These are phyloP conservation scores for Saturnispora saitoi DNA, from an alignment of 805 yeast genomes.

Conservation along the genomic window DNA sequence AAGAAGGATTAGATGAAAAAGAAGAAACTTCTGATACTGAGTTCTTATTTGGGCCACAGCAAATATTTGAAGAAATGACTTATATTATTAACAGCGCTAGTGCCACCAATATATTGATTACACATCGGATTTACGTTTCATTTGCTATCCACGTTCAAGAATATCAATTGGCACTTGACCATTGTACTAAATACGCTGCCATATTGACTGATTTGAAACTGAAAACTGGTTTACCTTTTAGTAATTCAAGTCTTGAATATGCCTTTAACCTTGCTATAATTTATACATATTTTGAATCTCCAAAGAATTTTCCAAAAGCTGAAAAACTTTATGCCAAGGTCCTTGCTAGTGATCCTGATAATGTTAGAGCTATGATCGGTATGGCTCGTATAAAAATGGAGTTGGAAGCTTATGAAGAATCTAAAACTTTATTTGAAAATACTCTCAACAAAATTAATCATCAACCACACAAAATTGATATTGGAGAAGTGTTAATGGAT, in stretches of 20 bases:
- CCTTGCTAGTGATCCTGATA: conserved; percentile 31
- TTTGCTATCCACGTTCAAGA: conserved; percentile 54
- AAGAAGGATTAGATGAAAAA: conserved; percentile 15
- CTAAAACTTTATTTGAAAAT: conserved; percentile 40
- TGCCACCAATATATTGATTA: conserved; percentile 40
- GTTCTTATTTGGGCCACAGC: conserved; percentile 10
- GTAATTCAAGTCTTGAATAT: conserved; percentile 48
- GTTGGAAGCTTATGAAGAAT: conserved; percentile 46
- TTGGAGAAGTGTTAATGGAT: conserved; percentile 30
- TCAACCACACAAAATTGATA: conserved; percentile 27
- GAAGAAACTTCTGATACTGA: conserved; percentile 2
- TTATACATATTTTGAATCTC: conserved; percentile 82
- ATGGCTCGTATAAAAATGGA: conserved; percentile 72
- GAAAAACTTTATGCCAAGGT: conserved; percentile 59
- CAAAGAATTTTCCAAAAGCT: conserved; percentile 76
- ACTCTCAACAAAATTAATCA: conserved; percentile 35
- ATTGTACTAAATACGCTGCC: conserved; percentile 52
- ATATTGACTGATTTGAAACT: conserved; percentile 41
- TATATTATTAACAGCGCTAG: conserved; percentile 8
- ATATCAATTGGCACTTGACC: conserved; percentile 52
- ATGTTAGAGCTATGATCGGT: conserved; percentile 63
- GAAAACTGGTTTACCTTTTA: conserved; percentile 39
- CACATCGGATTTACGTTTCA: conserved; percentile 55
- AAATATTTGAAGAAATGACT: conserved; percentile 10
- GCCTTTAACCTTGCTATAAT: conserved; percentile 62